Percentiles rank a stretch among this genome's conserved stretches.
These are phyloP conservation scores for Alternaria solani DNA, from an alignment of 2,329 filamentous ascomycete genomes.

Conservation along the genomic window DNA sequence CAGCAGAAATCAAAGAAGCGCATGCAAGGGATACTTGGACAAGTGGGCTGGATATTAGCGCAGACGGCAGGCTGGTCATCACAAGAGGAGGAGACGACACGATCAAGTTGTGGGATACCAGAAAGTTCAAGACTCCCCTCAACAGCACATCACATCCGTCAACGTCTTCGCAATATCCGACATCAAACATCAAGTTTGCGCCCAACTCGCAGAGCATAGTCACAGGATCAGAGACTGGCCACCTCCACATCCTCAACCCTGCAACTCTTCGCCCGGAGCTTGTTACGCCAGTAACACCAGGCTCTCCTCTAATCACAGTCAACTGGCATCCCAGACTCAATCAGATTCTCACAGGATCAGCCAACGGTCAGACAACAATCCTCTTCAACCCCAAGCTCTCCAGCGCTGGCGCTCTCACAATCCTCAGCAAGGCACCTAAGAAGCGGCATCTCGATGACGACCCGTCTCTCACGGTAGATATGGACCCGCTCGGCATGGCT, in stretches of 20 bases:
- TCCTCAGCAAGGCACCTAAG: constrained; percentile 94
- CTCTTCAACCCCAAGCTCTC: constrained; percentile 91
- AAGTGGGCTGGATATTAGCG: constrained; percentile 86
- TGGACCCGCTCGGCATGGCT: constrained; percentile 81
- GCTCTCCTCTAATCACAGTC: constrained; percentile 81
- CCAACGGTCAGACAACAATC: constrained; percentile 87
- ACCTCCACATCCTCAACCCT: constrained; percentile 92
- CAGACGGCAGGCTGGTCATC: constrained; percentile 88
- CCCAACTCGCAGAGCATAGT: constrained; percentile 85
- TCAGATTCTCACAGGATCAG: constrained; percentile 93
- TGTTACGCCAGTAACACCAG: constrained; percentile 87
- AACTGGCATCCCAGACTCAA: constrained; percentile 95
- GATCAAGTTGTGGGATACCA: constrained; percentile 96
- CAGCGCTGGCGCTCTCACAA: constrained; percentile 78
- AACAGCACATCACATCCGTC: constrained; percentile 80
- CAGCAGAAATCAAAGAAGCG: constrained; percentile 83
- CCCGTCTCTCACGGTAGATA: constrained; percentile 74
- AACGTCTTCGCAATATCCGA: constrained; percentile 82
- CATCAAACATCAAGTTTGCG: constrained; percentile 88
- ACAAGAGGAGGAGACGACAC: constrained; percentile 89
- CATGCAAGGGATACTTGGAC: constrained; percentile 89
- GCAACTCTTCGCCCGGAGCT: constrained; percentile 87
- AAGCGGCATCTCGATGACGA: constrained; percentile 96
- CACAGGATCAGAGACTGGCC: constrained; percentile 84
- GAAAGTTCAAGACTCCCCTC: constrained; percentile 92